phyloP scores from a whole-genome alignment of 2,329 filamentous ascomycete species.

The Trichoderma hamatum region DNA sequence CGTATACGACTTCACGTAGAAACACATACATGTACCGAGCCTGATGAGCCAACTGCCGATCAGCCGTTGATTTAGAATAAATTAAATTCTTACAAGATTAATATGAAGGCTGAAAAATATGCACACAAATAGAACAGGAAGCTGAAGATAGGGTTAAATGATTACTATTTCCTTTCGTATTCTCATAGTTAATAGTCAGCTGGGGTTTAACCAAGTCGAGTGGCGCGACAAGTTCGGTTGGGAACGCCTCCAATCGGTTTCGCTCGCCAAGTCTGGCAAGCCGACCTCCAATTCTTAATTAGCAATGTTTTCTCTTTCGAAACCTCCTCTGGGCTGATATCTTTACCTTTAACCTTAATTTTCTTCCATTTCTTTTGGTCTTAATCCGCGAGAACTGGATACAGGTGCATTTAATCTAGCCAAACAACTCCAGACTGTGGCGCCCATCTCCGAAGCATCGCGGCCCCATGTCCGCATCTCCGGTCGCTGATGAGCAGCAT shows the following conservation, averaged over 20 bases:
- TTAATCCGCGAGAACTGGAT: not conserved
- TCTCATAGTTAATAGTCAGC: not conserved
- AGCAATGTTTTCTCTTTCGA: not conserved
- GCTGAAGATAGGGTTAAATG: not conserved
- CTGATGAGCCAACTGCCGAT: not conserved
- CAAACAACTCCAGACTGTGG: not conserved
- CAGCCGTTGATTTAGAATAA: not conserved
- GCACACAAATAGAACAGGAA: not conserved
- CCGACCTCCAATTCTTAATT: not conserved
- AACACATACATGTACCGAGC: not conserved
- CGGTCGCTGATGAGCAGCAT: slow-evolving; percentile 1
- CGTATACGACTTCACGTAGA: not conserved
- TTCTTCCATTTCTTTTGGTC: not conserved
- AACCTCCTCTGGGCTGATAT: no score
- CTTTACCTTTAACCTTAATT: not conserved
- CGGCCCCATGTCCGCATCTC: slow-evolving; percentile 11
- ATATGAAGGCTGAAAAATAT: not conserved
- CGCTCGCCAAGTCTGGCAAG: not conserved
- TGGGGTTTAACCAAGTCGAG: not conserved
- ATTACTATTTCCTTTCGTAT: not conserved
- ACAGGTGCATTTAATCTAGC: not conserved
- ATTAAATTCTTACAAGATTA: not conserved
- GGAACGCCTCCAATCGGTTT: not conserved
- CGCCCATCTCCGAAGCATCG: not conserved
- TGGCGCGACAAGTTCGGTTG: not conserved